Base-by-base conservation (phyloP, 2,329 filamentous ascomycete genomes). In the Aaosphaeria arxii region DNA sequence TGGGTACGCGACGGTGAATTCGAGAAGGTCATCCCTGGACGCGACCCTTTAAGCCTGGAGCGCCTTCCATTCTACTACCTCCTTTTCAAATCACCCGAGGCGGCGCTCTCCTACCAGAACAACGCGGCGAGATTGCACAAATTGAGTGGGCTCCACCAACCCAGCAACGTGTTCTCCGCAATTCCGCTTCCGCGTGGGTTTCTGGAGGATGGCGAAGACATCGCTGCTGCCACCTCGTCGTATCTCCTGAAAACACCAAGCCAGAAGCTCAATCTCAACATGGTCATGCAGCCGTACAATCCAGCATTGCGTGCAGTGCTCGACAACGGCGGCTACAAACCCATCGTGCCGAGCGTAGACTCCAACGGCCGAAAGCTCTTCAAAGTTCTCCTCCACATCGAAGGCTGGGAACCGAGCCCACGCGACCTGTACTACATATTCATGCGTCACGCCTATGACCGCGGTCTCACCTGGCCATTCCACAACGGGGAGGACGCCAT, bases 1-100 rank as follows among this genome's bases (percentile, higher is more conserved):
- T 91, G 88, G 87, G 76, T 80, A 13, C 59, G 67, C 13, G 63
- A 71, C 7, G 77, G 76, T 47, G 82, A 82, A 30, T 83, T 89
- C 48, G 70, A 76, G 36, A 81, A 83, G 68, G 74, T 87, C 36
- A 78, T 88, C 28, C 87, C 87, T 52, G 80, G 78, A 41, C 84
- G 86, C 52, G 77, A 88, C 61, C 76, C 80, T 4, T 65, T 75
- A 47, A 88, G 85, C 7, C 77, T 89, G 43, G 80, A 82, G 48
- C 80, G 83, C 4, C 68, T 80, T 1, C 84, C 82, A 49, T 78
- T 78, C 58, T 91, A 91, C 71, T 85, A 81, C 68, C 72, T 92
- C 47, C 75, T 88, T 46, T 92, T 91, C 74, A 74, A 79, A 51
- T 79, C 74, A 24, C 62, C 72, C 13, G 71, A 74, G n/a, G 80